These are phyloP conservation scores for Fraxinus baroniana DNA, from an alignment of 305 asterid species.

Conservation along the genomic window DNA sequence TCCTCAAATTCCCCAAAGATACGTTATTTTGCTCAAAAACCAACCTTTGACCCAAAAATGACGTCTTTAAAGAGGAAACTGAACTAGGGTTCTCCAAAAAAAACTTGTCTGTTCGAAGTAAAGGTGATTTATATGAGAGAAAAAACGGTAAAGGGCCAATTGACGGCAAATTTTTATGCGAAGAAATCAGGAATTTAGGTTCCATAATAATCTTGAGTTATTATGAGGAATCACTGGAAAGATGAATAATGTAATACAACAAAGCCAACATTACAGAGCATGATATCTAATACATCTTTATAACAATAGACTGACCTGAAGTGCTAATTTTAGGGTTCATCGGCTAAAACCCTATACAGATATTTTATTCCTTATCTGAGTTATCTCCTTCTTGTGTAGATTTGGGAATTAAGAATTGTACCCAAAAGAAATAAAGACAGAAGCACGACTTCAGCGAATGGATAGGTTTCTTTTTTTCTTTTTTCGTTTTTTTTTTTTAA, in stretches of 20 bases:
- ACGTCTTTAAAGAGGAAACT: slow-evolving; percentile 36
- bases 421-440: background rate
- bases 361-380: background rate
- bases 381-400: background rate
- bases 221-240: slow-evolving; percentile 9
- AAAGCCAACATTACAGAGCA: slow-evolving; percentile 16
- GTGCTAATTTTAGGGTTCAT: background rate
- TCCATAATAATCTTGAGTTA: slow-evolving; percentile 44
- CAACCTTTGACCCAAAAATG: slow-evolving; percentile 53
- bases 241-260: slow-evolving; percentile 20
- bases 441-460: background rate
- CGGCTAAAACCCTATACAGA: background rate
- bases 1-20: slow-evolving; percentile 33
- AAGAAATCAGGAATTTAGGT: slow-evolving; percentile 42
- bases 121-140: slow-evolving; percentile 41
- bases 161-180: slow-evolving; percentile 49
- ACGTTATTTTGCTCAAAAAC: slow-evolving; percentile 34
- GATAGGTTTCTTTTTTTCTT: no score
- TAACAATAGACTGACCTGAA: slow-evolving; percentile 20
- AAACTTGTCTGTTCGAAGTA: slow-evolving; percentile 39
- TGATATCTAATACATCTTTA: background rate
- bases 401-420: background rate
- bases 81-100: slow-evolving; percentile 28
- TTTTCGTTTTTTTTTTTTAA: no score
- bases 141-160: slow-evolving; percentile 45